These are phyloP conservation scores for Mrakia gelida DNA, from an alignment of 768 basidiomycete species.

Conservation along the genomic window DNA sequence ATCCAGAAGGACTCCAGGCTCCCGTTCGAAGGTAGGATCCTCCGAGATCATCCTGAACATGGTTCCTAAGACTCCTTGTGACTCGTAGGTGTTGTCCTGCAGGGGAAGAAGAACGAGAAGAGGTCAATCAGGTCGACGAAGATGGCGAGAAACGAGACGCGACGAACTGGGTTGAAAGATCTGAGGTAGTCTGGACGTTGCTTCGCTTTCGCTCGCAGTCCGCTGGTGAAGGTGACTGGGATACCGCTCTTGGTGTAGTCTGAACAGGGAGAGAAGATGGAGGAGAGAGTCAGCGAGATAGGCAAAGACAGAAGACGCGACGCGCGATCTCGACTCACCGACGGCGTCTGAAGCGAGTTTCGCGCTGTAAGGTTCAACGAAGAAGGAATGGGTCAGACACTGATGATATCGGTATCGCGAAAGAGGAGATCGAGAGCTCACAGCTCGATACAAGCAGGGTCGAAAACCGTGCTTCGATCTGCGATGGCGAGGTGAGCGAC, in stretches of 20 bases:
- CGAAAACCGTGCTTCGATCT: not conserved
- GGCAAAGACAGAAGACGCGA: not conserved
- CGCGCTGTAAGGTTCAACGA: not conserved
- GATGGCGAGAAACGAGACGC: not conserved
- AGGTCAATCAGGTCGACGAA: not conserved
- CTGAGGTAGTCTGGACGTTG: not conserved
- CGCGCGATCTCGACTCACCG: slow-evolving; percentile 7
- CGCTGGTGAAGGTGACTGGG: not conserved
- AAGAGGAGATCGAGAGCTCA: not conserved
- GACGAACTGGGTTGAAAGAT: not conserved
- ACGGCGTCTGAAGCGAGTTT: slow-evolving; percentile 27
- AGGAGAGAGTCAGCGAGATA: not conserved
- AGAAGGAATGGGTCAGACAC: no score
- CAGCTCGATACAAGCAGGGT: slow-evolving; percentile 16
- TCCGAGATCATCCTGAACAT: slow-evolving; percentile 20
- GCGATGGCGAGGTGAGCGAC: slow-evolving; percentile 19
- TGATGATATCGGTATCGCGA: not conserved
- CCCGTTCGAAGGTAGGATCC: not conserved
- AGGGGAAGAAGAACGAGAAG: not conserved
- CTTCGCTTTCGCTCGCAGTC: slow-evolving; percentile 3
- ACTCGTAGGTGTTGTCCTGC: not conserved
- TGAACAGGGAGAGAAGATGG: not conserved
- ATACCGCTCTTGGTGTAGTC: slow-evolving; percentile 28
- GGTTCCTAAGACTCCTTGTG: not conserved
- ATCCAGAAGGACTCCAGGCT: no score